Evolutionary conservation across 2,329 filamentous ascomycete species (phyloP), one percentile per base, ranked within the genome.

Genomic region (Ilyonectria mors-panacis): DNA sequence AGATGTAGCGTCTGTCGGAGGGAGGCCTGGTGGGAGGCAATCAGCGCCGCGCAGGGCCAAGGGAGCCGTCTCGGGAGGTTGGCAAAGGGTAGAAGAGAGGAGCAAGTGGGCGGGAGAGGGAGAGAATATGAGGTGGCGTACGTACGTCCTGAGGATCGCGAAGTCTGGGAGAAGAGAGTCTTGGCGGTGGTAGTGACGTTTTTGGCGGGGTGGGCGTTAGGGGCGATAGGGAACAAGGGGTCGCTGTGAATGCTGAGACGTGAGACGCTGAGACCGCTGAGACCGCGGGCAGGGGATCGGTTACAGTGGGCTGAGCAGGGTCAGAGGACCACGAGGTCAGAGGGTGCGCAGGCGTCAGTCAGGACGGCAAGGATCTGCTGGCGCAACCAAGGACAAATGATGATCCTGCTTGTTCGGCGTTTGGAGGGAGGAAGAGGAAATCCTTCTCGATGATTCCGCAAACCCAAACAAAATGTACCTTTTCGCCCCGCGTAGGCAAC

Each of bases 131-230:
- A 66, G 67, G 73, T 66, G 59, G 63, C 55, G 59, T 62, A n/a
- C 39, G 39, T 59, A n/a, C 39, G 39, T 59, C 61, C 62, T 66
- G 54, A 69, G 70, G 71, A 69, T 75, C 74, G 74, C 68, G 73
- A 74, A 73, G 71, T 73, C 51, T 35, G 50, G 30, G 67, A 73
- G 65, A 71, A 68, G 67, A 68, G 65, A 68, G 55, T 67, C 68
- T 63, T 70, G 69, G 69, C 64, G 68, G 67, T 63, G 56, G 63
- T 63, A 59, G 71, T 75, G 73, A 75, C 73, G 73, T 75, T 75
- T 75, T 59, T 66, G 64, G 64, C 64, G 64, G 64, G 64, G 64
- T 66, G 54, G 45, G 59, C 45, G 45, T 66, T 59, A 57, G 54
- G 26, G 44, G 47, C 62, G 61, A 64, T 59, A 51, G 33, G 39